Evolutionary conservation across 2,329 filamentous ascomycete species (phyloP), one percentile per base, ranked within the genome.

Genomic region (Fusarium sp.): DNA sequence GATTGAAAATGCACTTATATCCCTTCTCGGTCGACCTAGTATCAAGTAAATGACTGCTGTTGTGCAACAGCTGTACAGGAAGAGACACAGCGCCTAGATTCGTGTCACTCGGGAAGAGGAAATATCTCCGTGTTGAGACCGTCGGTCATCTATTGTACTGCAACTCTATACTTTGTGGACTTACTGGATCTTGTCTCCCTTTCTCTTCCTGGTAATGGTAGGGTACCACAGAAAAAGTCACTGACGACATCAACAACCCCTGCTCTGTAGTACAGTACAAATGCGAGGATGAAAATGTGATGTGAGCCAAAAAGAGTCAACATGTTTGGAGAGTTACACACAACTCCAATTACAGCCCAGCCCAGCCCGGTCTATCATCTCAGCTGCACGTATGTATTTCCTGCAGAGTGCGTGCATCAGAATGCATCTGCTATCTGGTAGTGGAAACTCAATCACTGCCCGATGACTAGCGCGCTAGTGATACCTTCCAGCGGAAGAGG

Each of bases 61-160:
- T n/a, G 63, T 65, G 58, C 57, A 57, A 67, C 61, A 18, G 5
- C 27, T 41, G 55, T 49, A 66, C 72, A 51, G 40, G 25, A 41
- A 59, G n/a, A n/a, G 18, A 40, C 30, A 41, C 49, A 22, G 18
- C 32, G 49, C 32, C 49, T 20, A 41, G 62, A 62, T 74, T 48
- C 20, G 62, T 63, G 46, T 40, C 25, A 60, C 58, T 40, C 18
- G 22, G 49, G 44, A 34, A 55, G 55, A 29, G 56, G 51, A 29
- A n/a, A 72, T 63, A 64, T 72, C 60, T 71, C 72, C 70, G 72
- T 51, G 41, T 54, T 59, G 58, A 69, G 66, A 64, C 68, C 40
- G 45, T 56, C 44, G 34, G 30, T 38, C 47, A 46, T 44, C 41
- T 44, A 11, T 22, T 44, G 41, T 44, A 24, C 20, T 38, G 18